Percentiles rank a stretch among this genome's conserved stretches.
Evolutionary conservation across 2,329 filamentous ascomycete genomes (phyloP).

Genomic region (Cordyceps tenuipes): DNA sequence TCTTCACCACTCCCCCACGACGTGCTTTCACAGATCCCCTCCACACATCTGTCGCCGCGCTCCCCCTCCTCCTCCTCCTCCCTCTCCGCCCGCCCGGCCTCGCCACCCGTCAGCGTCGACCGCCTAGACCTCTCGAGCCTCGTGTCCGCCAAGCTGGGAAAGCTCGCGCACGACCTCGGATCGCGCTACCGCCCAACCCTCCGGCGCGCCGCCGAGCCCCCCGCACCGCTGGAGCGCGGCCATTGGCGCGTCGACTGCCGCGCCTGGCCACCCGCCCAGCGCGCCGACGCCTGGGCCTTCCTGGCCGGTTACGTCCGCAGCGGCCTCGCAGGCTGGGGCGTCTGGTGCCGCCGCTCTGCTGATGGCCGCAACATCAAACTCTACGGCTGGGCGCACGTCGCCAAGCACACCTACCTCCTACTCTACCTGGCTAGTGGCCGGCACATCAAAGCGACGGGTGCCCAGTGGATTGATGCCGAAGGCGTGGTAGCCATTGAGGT

Average conservation of each 20-base stretch:
- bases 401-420: slow-evolving; percentile 64
- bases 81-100: slow-evolving; percentile 45
- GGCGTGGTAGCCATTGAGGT: slow-evolving; percentile 43
- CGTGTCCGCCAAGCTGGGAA: slow-evolving; percentile 48
- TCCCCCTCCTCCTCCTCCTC: slow-evolving; percentile 7
- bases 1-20: slow-evolving; percentile 2
- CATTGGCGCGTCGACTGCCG: slow-evolving; percentile 62
- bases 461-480: slow-evolving; percentile 59
- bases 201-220: slow-evolving; percentile 17
- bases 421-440: slow-evolving; percentile 65
- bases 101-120: slow-evolving; percentile 40
- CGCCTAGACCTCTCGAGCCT: slow-evolving; percentile 41
- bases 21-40: slow-evolving; percentile 16
- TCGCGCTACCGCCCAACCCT: slow-evolving; percentile 43
- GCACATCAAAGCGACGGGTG: slow-evolving; percentile 46
- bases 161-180: slow-evolving; percentile 39
- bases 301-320: slow-evolving; percentile 50
- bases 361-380: slow-evolving; percentile 43
- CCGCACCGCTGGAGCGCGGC: slow-evolving; percentile 59
- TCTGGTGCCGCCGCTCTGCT: slow-evolving; percentile 45
- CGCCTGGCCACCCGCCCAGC: slow-evolving; percentile 41
- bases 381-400: slow-evolving; percentile 71
- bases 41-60: neutral
- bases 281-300: slow-evolving; percentile 52
- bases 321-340: slow-evolving; percentile 58